These are phyloP conservation scores for Zygnema cylindricum DNA, from an alignment of 139 green algal species.

Conservation along the genomic window DNA sequence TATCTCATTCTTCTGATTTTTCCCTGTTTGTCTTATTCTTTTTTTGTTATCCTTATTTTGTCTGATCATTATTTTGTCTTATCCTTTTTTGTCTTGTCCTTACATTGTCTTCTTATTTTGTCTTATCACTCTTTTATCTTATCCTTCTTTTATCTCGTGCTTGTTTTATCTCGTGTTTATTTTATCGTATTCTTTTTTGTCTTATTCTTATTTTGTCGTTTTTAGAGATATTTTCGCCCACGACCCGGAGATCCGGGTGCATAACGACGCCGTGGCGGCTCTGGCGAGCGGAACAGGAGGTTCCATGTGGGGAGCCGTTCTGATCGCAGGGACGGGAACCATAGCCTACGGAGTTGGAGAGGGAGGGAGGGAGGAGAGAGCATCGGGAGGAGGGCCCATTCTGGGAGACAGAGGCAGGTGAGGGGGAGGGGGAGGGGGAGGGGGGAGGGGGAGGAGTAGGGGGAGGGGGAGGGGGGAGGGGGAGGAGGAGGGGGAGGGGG, in stretches of 20 bases:
- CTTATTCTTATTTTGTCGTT: not conserved
- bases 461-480: too few relatives aligned
- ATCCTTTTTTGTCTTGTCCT: too few relatives aligned
- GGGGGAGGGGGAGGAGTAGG: not conserved
- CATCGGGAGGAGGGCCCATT: conserved; percentile 30
- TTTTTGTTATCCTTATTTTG: too few relatives aligned
- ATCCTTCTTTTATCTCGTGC: not conserved
- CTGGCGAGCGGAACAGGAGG: conserved; percentile 51
- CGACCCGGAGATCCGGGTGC: not conserved
- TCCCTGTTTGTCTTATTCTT: too few relatives aligned
- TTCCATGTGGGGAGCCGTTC: conserved; percentile 29
- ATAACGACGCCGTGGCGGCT: conserved; percentile 55
- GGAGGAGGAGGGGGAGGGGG: not conserved
- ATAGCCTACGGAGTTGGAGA: conserved; percentile 19
- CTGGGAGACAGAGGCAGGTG: conserved; percentile 46
- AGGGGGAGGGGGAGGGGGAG: not conserved
- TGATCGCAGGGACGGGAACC: conserved; percentile 53
- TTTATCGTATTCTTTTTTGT: too few relatives aligned
- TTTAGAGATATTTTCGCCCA: conserved; percentile 22
- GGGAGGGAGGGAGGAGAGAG: conserved; percentile 6
- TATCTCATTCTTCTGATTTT: too few relatives aligned
- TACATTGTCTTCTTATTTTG: too few relatives aligned
- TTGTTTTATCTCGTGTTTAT: not conserved
- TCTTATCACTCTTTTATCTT: conserved; percentile 1
- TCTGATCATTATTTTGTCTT: too few relatives aligned